Evolutionary conservation across 1,284 basidiomycete species (phyloP), one percentile per base, ranked within the genome.

Genomic region (Hymenochaete sp.): DNA sequence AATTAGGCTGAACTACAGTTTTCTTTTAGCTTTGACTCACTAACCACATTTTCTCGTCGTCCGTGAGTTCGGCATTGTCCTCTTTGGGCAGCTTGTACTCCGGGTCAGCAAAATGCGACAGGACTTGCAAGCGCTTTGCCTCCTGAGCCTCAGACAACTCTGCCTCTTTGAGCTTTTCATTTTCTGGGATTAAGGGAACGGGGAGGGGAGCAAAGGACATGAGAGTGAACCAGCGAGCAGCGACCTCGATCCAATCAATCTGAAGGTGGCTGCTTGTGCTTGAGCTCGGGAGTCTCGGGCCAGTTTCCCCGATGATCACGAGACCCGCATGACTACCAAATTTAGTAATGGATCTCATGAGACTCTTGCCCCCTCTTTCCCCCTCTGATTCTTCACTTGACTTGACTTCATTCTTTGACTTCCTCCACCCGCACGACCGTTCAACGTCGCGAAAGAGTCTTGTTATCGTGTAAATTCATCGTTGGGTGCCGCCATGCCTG

Each of bases 31-130:
- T 33, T 32, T 27, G 18, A 65, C 73, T 48, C 50, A 77, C 73
- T 57, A 88, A 65, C 82, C 84, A 88, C 59, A 83, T 84, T 60
- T 77, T 76, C 59, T 88, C 84, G 37, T 68, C 70, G 37, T 84
- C 82, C 37, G 53, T 67, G 38, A 86, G 62, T 38, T 65, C 59
- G 9, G 68, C 71, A 5, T 75, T 67, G 36, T 71, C 67, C 10
- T 45, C 51, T 54, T 47, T 14, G 66, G 59, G 10, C 31, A 86
- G 56, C 9, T 55, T 58, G 57, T 84, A 85, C 2, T 65, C 67
- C 0, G 66, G 55, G 16, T 61, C 59, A 4, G 69, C 55, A 55
- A 87, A 85, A 58, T 86, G 75, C 7, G 62, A 64, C 35, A 80
- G 63, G 9, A 87, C 75, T 33, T 67, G 63, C 19, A 73, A 61